Base-by-base conservation (phyloP, 1,284 basidiomycete genomes). In the Grifola frondosa region DNA sequence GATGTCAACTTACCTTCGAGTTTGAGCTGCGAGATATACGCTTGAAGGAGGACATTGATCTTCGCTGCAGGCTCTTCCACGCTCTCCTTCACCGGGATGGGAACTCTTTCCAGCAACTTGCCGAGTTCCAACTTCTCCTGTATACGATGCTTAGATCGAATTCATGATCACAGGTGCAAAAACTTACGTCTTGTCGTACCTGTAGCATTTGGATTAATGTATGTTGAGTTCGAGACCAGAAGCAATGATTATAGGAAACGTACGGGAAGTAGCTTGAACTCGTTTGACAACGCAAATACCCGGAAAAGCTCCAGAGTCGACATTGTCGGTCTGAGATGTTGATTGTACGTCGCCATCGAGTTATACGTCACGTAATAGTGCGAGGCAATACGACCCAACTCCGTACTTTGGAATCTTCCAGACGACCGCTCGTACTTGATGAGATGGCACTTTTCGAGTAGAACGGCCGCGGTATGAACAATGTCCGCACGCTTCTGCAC, bases 21-120 rank as follows among this genome's bases (percentile, higher is more conserved):
- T 67, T 93, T 97, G 42, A 98, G 81, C 57, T 94, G 87, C 1
- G 93, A 97, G 54, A 99, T 94, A 66, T 91, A 98, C 0, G 96
- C 86, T 61, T 99, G 97, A 0, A 99, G 71, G 0, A 99, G 75
- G 3, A 98, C 94, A 57, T 99, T 99, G 69, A 99, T 92, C 72
- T 99, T 99, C 22, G 97, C 91, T 0, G 92, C 88, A 0, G 94
- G 91, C 61, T 99, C 96, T 53, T 98, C 96, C 5, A 97, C 91
- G 37, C 86, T 79, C 67, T 99, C 97, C 70, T 99, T 99, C 59
- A 99, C 89, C 0, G 97, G 96, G 35, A 99, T 95, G 1, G 96
- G 97, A 0, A 99, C 96, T 11, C 94, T 80, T 64, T 99, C 97
- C 30, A 98, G 71, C 20, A 98, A 71, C 63, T 96, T 97, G n/a